Base-by-base conservation (phyloP, 495 filamentous ascomycete species). In the Penicillium daleae region DNA sequence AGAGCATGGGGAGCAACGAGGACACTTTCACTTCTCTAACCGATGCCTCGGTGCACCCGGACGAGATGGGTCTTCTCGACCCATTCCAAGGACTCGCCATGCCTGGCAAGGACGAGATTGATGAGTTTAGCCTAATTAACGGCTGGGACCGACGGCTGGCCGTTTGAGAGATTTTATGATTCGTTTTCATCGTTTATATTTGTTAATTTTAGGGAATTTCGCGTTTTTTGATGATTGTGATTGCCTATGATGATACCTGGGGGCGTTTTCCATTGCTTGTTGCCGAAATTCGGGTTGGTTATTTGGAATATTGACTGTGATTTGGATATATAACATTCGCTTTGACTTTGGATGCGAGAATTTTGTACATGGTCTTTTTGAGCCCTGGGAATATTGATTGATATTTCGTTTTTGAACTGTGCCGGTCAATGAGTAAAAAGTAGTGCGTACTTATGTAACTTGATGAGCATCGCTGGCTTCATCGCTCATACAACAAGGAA, bases 1-100 rank as follows among this genome's bases (percentile, higher is more conserved):
- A 94, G 61, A 91, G 90, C 63, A 70, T 92, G 67, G 89, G 76
- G 6, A 86, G 82, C 50, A 70, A 64, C 8, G 82, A 82, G 13
- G 80, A 82, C 10, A 66, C 64, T n/a, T n/a, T 73, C 15, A 53
- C 60, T 21, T 51, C 68, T 0, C 69, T 68, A 17, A 56, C 44
- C 0, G 71, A 75, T 51, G 51, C 62, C 37, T 70, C 63, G 9
- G 56, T 75, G 12, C 67, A 63, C 12, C 61, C 72, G 3, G 76
- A 76, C n/a, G 74, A 76, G 4, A 60, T 71, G 15, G 63, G 63
- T 21, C 32, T 75, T 2, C 22, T 76, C 31, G 80, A 83, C 54
- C 72, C 80, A 10, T 84, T 82, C 62, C 73, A 75, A n/a, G 75
- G 76, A 7, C 76, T 86, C n/a, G 60, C 83, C 55, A 79, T 85